Evolutionary conservation across 768 basidiomycete genomes (phyloP).

Genomic region (Lactarius sanguifluus): DNA sequence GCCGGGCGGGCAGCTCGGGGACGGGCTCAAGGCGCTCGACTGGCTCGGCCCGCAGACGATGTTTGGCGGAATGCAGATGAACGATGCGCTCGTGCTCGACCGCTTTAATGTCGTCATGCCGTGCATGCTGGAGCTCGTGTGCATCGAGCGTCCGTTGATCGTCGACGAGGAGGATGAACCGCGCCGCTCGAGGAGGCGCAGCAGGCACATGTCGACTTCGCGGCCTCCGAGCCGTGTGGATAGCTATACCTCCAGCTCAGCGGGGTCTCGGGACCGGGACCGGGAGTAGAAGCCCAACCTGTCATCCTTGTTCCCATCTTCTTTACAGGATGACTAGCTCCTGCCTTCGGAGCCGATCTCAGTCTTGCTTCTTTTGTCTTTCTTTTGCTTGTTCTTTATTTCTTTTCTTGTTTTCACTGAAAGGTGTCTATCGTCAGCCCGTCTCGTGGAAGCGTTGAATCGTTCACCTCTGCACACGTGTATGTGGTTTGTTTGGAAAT

Average conservation of each 20-base stretch:
- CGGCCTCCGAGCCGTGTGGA: conserved; percentile 20
- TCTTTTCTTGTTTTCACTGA: neutral
- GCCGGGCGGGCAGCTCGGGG: conserved; percentile 66
- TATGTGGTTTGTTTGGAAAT: neutral
- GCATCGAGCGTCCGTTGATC: conserved; percentile 46
- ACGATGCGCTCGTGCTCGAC: conserved; percentile 45
- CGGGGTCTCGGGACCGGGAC: conserved; percentile 9
- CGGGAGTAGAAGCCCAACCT: neutral
- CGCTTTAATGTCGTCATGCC: conserved; percentile 49
- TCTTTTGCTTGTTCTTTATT: neutral
- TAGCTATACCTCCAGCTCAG: conserved; percentile 7
- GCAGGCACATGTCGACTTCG: conserved; percentile 21
- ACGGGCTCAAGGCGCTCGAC: conserved; percentile 65
- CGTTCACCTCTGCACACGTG: neutral
- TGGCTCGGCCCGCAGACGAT: conserved; percentile 58
- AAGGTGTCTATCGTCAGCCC: neutral
- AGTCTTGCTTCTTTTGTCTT: neutral
- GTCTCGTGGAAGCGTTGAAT: neutral
- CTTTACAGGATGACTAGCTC: no score
- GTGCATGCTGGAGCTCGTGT: conserved; percentile 60
- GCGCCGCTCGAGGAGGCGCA: conserved; percentile 34
- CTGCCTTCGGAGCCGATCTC: neutral
- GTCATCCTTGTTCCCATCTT: no score
- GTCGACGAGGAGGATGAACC: conserved; percentile 53
- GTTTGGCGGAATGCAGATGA: conserved; percentile 59